phyloP scores from a whole-genome alignment of 164 flowering plant species.

The Macadamia tetraphylla region DNA sequence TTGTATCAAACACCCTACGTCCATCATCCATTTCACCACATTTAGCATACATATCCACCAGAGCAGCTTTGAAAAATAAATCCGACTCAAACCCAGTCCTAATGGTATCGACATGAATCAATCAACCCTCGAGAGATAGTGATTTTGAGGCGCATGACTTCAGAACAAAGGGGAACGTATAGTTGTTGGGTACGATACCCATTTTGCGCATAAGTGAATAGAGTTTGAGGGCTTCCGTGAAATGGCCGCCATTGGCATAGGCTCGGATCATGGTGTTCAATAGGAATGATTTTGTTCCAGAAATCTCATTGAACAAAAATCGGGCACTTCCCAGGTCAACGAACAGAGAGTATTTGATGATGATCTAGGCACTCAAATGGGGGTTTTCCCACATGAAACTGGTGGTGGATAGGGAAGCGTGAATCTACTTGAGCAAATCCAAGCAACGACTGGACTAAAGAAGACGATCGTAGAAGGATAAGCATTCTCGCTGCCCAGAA shows the following conservation, averaged over 20 bases:
- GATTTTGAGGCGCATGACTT: slow-evolving; percentile 32
- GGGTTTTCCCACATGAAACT: slow-evolving; percentile 15
- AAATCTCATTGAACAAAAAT: slow-evolving; percentile 23
- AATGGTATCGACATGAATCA: slow-evolving; percentile 25
- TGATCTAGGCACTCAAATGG: slow-evolving; percentile 20
- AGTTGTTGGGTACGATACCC: slow-evolving; percentile 29
- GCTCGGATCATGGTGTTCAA: no score
- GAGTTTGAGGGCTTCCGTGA: no score
- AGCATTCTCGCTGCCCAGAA: neutral
- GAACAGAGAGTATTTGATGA: slow-evolving; percentile 18
- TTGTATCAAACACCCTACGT: no score
- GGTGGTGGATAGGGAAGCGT: slow-evolving; percentile 17
- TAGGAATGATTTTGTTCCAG: slow-evolving; percentile 24
- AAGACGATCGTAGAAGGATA: slow-evolving; percentile 13
- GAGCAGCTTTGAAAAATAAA: slow-evolving; percentile 34
- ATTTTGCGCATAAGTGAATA: neutral
- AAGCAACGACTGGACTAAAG: slow-evolving; percentile 14
- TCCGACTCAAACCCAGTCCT: slow-evolving; percentile 31
- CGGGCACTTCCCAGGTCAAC: slow-evolving; percentile 11
- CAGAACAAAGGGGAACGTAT: slow-evolving; percentile 39
- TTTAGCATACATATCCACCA: neutral
- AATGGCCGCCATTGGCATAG: no score
- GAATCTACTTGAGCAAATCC: slow-evolving; percentile 19
- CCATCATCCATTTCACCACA: no score
- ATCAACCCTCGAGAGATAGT: slow-evolving; percentile 20